Evolutionary conservation across 352 stramenopile species (phyloP).

Genomic region (Globisporangium middletonii): DNA sequence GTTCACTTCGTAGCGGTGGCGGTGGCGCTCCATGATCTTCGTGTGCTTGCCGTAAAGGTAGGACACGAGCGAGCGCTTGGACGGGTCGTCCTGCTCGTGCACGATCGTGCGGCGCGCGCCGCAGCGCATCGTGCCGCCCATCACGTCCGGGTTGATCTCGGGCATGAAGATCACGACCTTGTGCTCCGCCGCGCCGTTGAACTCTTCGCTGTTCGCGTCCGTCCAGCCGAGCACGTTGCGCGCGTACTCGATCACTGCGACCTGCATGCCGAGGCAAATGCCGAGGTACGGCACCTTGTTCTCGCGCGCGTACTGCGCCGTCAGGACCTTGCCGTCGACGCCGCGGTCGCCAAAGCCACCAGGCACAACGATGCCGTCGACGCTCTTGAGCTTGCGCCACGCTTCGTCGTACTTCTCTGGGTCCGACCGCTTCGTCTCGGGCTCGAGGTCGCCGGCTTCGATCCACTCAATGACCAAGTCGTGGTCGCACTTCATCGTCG

Average conservation of each 20-base stretch:
- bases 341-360: constrained; percentile 98
- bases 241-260: constrained; percentile 96
- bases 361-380: constrained; percentile 95
- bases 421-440: constrained; percentile 65
- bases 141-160: constrained; percentile 96
- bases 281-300: constrained; percentile 96
- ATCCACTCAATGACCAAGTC: constrained; percentile 98
- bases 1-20: constrained; percentile 99
- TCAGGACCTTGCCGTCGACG: constrained; percentile 97
- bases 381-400: constrained; percentile 91
- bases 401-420: constrained; percentile 70
- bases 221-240: constrained; percentile 92
- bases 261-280: constrained; percentile 97
- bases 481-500: constrained; percentile 91
- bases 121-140: constrained; percentile 99
- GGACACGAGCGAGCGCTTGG: constrained; percentile 83
- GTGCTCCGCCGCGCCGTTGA: constrained; percentile 80
- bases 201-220: constrained; percentile 95
- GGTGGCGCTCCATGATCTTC: constrained; percentile 94
- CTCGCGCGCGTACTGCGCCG: constrained; percentile 93
- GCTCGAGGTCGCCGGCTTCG: constrained; percentile 94
- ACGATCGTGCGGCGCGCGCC: constrained; percentile 94
- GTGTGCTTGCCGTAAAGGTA: constrained; percentile 88
- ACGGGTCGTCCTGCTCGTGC: constrained; percentile 73
- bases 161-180: constrained; percentile 99